Percentiles rank a stretch among this genome's conserved stretches.
Conservation (phyloP, 306 rosid genomes). For the Castanospermum australe region DNA sequence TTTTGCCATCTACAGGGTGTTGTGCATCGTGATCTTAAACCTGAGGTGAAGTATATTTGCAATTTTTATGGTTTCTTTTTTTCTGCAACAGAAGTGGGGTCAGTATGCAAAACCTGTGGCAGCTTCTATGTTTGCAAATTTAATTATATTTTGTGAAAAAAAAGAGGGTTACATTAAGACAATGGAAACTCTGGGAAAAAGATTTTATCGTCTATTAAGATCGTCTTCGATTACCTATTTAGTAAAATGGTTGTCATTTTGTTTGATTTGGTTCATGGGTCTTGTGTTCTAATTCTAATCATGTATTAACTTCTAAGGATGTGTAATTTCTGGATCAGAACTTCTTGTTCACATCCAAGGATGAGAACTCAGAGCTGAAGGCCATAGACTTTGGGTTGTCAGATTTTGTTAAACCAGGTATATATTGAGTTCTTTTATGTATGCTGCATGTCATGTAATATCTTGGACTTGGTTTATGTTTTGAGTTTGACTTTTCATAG, state of each 20-base stretch:
- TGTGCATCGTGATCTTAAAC: conserved; percentile 96
- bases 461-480: conserved; percentile 5
- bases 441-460: background rate
- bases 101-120: background rate
- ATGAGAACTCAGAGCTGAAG: conserved; percentile 84
- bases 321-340: conserved; percentile 62
- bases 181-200: background rate
- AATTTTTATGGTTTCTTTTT: background rate
- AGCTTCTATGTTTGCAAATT: background rate
- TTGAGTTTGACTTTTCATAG: conserved; percentile 15
- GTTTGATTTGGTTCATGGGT: background rate
- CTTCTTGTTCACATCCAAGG: conserved; percentile 75
- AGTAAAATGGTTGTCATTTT: background rate
- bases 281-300: conserved; percentile 2
- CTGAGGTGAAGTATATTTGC: conserved; percentile 60
- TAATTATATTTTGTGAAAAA: background rate
- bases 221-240: conserved; percentile 3
- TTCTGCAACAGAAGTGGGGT: background rate
- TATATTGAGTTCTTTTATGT: background rate
- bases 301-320: conserved; percentile 27
- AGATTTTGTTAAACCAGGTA: conserved; percentile 90
- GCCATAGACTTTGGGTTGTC: conserved; percentile 98
- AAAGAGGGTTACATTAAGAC: background rate
- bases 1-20: conserved; percentile 96
- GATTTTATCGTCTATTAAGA: background rate